Evolutionary conservation across 2,329 filamentous ascomycete species (phyloP).

Genomic region (Hymenoscyphus salicellus): DNA sequence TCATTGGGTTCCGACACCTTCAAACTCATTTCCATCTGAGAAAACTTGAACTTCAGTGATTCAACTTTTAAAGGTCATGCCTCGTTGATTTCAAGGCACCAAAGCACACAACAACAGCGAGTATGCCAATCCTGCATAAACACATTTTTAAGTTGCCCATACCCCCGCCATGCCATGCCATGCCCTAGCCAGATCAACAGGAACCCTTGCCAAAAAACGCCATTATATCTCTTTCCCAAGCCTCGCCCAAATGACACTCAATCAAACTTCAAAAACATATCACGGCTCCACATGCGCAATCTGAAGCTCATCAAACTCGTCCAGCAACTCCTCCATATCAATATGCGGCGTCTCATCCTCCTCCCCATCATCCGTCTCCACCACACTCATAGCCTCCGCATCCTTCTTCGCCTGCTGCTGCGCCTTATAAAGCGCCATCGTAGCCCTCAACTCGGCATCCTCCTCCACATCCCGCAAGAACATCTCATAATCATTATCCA

Average conservation of each 20-base stretch:
- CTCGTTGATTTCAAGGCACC: no score
- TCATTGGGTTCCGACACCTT: no score
- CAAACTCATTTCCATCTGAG: no score
- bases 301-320: constrained; percentile 88
- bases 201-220: background rate
- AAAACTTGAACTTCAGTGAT: no score
- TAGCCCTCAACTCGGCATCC: constrained; percentile 80
- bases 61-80: no score
- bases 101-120: background rate
- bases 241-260: background rate
- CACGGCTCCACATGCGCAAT: constrained; percentile 43
- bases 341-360: constrained; percentile 67
- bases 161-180: background rate
- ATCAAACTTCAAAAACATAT: background rate
- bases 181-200: background rate
- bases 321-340: constrained; percentile 76
- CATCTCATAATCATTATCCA: constrained; percentile 94
- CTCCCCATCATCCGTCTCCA: constrained; percentile 58
- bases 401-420: constrained; percentile 47
- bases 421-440: constrained; percentile 80
- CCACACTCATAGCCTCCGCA: constrained; percentile 65
- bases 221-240: background rate
- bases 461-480: constrained; percentile 97
- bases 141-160: background rate
- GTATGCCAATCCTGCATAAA: background rate